A percentile compares a stretch with the other conserved stretches of the same genome.
Conservation (phyloP, 805 yeast species). For the Myxozyma neglecta region DNA sequence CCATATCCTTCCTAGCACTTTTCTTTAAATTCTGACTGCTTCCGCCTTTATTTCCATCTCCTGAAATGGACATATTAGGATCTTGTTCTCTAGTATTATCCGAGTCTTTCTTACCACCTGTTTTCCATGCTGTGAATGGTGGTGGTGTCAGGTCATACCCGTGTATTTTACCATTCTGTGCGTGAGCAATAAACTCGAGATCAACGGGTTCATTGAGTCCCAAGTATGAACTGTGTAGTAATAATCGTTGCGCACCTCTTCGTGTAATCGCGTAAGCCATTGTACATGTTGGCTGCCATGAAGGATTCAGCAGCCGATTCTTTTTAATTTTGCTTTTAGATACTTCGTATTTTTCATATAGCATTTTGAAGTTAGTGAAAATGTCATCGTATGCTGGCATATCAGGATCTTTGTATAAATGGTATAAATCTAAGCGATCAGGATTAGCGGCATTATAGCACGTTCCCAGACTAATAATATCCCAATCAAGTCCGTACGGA, state of each 20-base stretch:
- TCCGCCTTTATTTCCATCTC: slow-evolving; percentile 11
- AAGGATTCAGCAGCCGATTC: neutral
- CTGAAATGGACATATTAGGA: neutral
- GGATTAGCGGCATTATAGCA: slow-evolving; percentile 12
- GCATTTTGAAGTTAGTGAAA: neutral
- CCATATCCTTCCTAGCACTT: slow-evolving; percentile 11
- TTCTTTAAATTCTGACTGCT: neutral
- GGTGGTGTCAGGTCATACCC: slow-evolving; percentile 20
- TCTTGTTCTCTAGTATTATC: slow-evolving; percentile 4
- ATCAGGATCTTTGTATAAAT: neutral
- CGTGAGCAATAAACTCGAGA: slow-evolving; percentile 5
- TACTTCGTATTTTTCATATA: neutral
- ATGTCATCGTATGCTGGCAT: neutral
- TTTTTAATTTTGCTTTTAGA: neutral
- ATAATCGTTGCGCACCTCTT: slow-evolving; percentile 24
- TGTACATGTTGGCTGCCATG: neutral
- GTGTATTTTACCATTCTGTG: slow-evolving; percentile 7
- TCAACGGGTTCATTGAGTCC: slow-evolving; percentile 20
- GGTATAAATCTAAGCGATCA: slow-evolving; percentile 6
- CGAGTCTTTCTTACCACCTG: slow-evolving; percentile 15
- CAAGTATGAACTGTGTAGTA: slow-evolving; percentile 9
- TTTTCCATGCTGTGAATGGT: slow-evolving; percentile 13
- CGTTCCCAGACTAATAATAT: slow-evolving; percentile 15
- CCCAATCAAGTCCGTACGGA: slow-evolving; percentile 27
- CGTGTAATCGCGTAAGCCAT: slow-evolving; percentile 19